Conservation (phyloP, 768 basidiomycete species). For the Pilatotrama ljubarskyi region DNA sequence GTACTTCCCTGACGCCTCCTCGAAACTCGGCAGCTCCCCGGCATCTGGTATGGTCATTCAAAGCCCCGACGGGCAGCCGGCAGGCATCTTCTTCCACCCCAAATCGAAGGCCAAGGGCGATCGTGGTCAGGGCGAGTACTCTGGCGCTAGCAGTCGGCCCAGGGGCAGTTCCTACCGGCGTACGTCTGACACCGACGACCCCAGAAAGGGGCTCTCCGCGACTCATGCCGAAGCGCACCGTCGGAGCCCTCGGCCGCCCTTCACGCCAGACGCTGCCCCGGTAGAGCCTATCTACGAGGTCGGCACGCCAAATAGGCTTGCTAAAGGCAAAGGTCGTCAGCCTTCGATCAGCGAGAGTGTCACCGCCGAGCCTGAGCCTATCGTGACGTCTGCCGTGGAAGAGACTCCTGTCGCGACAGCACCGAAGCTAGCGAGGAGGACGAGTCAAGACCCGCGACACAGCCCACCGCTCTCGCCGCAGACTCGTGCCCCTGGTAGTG, state of each 20-base stretch:
- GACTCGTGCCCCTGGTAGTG: constrained; percentile 26
- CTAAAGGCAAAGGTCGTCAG: constrained; percentile 22
- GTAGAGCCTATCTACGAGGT: constrained; percentile 2
- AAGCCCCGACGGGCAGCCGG: constrained; percentile 88
- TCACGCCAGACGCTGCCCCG: not conserved
- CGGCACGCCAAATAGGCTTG: not conserved
- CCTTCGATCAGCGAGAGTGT: constrained; percentile 3
- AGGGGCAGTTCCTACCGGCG: constrained; percentile 20
- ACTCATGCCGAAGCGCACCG: not conserved
- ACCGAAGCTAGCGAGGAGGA: constrained; percentile 11
- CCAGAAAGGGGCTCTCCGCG: not conserved
- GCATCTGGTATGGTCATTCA: constrained; percentile 89
- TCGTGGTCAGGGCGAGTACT: constrained; percentile 17
- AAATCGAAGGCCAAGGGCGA: constrained; percentile 32
- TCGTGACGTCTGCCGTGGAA: not conserved
- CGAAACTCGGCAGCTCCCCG: constrained; percentile 70
- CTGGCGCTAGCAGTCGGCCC: not conserved
- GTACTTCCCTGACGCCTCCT: constrained; percentile 69
- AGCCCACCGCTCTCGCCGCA: constrained; percentile 29
- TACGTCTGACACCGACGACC: constrained; percentile 18
- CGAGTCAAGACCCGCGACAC: constrained; percentile 17
- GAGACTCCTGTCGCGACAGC: not conserved
- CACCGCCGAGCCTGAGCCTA: not conserved
- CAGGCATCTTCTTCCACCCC: constrained; percentile 97
- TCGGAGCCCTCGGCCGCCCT: constrained; percentile 14